phyloP scores from a whole-genome alignment of 805 yeast genomes.

The Lipomyces kockii region DNA sequence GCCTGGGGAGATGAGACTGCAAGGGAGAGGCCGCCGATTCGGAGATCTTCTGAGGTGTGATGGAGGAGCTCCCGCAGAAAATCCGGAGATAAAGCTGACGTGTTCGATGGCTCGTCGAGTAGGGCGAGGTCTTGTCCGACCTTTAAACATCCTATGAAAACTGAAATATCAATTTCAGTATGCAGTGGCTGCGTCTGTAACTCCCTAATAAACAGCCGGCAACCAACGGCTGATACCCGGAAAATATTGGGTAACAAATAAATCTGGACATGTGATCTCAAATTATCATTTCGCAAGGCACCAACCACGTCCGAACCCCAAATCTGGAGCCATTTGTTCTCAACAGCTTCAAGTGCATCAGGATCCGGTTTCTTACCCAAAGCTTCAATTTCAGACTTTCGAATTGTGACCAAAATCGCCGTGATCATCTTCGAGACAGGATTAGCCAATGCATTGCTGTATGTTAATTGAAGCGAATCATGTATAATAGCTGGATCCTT shows the following conservation, averaged over 20 bases:
- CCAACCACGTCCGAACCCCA: conserved; percentile 55
- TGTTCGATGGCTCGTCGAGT: conserved; percentile 50
- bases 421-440: conserved; percentile 46
- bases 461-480: conserved; percentile 56
- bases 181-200: conserved; percentile 36
- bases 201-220: conserved; percentile 47
- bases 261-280: conserved; percentile 56
- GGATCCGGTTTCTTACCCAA: conserved; percentile 7
- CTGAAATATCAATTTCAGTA: conserved; percentile 44
- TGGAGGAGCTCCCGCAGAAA: conserved; percentile 51
- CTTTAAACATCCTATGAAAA: conserved; percentile 60
- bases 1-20: conserved; percentile 65
- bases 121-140: conserved; percentile 67
- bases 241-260: conserved; percentile 70
- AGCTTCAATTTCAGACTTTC: conserved; percentile 10
- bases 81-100: conserved; percentile 45
- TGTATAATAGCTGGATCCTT: conserved; percentile 54
- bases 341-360: conserved; percentile 10
- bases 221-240: conserved; percentile 54
- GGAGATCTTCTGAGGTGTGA: conserved; percentile 49
- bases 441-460: conserved; percentile 66
- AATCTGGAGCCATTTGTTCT: conserved; percentile 52
- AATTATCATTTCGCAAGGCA: conserved; percentile 45
- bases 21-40: conserved; percentile 65
- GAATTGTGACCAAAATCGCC: conserved; percentile 25